phyloP scores from a whole-genome alignment of 176 grass and related monocot species.

The Otatea glauca region DNA sequence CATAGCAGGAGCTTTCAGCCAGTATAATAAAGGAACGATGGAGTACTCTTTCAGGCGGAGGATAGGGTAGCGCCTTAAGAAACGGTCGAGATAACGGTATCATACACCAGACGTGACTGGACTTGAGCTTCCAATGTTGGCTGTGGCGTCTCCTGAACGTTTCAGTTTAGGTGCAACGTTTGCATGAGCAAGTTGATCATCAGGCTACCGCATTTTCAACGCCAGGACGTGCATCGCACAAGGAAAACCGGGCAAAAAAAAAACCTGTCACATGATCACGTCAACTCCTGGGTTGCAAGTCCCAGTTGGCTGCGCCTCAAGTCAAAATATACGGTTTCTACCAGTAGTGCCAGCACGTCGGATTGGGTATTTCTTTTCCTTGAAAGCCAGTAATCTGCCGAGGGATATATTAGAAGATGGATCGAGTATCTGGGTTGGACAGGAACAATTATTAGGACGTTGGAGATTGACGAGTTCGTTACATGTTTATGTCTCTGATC shows the following conservation, averaged over 20 bases:
- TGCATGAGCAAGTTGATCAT: not conserved
- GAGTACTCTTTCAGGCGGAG: not conserved
- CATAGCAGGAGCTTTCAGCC: too few relatives aligned
- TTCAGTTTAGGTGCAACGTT: constrained; percentile 5
- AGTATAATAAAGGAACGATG: not conserved
- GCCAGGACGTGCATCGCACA: not conserved
- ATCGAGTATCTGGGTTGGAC: too few relatives aligned
- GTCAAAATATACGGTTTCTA: not conserved
- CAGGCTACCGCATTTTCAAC: not conserved
- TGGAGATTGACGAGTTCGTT: too few relatives aligned
- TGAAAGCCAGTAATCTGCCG: too few relatives aligned
- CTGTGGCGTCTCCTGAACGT: constrained; percentile 3
- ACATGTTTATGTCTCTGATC: not conserved
- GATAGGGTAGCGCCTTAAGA: not conserved
- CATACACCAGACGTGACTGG: not conserved
- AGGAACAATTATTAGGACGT: not conserved
- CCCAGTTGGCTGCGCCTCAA: not conserved
- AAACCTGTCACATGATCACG: not conserved
- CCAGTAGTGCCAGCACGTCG: not conserved
- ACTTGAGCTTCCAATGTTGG: not conserved
- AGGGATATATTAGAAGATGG: too few relatives aligned
- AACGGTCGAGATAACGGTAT: not conserved
- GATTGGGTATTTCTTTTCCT: not conserved
- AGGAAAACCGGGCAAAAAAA: not conserved
- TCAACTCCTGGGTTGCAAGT: not conserved